Conservation (phyloP, 2,329 filamentous ascomycete species). For the Neonectria coccinea region DNA sequence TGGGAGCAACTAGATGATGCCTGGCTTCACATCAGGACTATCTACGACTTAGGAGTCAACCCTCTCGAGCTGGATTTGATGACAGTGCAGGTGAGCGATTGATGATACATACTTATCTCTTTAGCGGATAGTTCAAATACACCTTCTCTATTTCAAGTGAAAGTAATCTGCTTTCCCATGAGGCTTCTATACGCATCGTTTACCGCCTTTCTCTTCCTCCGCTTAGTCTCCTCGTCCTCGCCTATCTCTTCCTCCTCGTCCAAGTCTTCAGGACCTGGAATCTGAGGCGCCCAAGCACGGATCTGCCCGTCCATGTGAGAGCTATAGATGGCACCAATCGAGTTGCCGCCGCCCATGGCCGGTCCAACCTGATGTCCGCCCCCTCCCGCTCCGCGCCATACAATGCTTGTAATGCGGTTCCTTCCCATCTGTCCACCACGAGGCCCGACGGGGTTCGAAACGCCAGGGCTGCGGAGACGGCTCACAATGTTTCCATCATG, state of each 20-base stretch:
- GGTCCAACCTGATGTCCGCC: conserved; percentile 67
- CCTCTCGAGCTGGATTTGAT: background rate
- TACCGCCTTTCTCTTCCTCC: conserved; percentile 79
- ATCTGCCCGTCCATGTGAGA: conserved; percentile 88
- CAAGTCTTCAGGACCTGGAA: conserved; percentile 63
- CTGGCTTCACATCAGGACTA: background rate
- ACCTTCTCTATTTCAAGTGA: conserved; percentile 51
- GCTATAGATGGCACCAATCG: conserved; percentile 75
- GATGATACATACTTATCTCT: background rate
- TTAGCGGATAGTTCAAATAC: background rate
- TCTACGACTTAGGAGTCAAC: background rate
- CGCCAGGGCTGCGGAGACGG: conserved; percentile 75
- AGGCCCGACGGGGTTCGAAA: conserved; percentile 55
- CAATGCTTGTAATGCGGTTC: conserved; percentile 79
- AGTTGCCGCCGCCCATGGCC: conserved; percentile 69
- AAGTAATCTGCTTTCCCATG: conserved; percentile 78
- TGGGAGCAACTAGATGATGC: background rate
- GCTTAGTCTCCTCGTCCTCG: conserved; percentile 59
- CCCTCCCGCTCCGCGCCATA: conserved; percentile 76
- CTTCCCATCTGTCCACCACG: conserved; percentile 66
- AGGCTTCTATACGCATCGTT: conserved; percentile 84
- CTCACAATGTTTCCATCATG: conserved; percentile 80
- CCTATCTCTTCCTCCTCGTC: conserved; percentile 58
- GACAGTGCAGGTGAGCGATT: background rate
- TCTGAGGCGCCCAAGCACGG: conserved; percentile 77